A percentile compares a stretch with the other conserved stretches of the same genome.
Conservation (phyloP, 352 stramenopile genomes). For the Phytophthora pluvialis region DNA sequence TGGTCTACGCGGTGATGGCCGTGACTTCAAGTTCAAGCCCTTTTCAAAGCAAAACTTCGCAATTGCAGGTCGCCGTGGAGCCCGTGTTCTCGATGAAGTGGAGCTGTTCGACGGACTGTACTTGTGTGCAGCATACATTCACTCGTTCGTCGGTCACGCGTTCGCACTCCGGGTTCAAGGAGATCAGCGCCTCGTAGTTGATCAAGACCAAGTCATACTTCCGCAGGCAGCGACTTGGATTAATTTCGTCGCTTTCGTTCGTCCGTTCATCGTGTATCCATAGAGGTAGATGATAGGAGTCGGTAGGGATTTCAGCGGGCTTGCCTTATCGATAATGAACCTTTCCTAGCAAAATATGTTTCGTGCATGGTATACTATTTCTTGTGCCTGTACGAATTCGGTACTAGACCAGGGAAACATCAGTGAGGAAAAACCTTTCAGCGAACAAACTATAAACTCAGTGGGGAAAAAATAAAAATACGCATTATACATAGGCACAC, state of each 20-base stretch:
- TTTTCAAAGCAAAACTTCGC: no score
- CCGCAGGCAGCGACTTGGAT: neutral
- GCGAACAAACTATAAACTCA: conserved; percentile 1
- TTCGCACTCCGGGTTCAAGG: no score
- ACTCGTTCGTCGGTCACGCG: no score
- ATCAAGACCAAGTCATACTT: no score
- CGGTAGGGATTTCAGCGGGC: conserved; percentile 6
- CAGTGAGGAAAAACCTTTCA: conserved; percentile 8
- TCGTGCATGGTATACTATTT: neutral
- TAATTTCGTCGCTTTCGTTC: conserved; percentile 9
- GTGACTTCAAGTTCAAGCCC: no score
- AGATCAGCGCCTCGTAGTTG: no score
- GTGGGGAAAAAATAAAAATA: conserved; percentile 14
- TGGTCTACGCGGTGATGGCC: no score
- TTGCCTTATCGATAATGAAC: conserved; percentile 14
- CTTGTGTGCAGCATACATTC: no score
- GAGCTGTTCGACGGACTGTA: no score
- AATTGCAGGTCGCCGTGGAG: no score
- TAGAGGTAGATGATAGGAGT: conserved; percentile 13
- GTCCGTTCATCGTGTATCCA: conserved; percentile 5
- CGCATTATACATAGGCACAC: neutral
- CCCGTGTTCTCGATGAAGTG: no score
- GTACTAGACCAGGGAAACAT: conserved; percentile 19
- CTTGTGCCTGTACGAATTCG: conserved; percentile 6
- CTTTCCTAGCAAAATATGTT: neutral